These are phyloP conservation scores for Ogataea corticis DNA, from an alignment of 805 yeast species.

Conservation along the genomic window DNA sequence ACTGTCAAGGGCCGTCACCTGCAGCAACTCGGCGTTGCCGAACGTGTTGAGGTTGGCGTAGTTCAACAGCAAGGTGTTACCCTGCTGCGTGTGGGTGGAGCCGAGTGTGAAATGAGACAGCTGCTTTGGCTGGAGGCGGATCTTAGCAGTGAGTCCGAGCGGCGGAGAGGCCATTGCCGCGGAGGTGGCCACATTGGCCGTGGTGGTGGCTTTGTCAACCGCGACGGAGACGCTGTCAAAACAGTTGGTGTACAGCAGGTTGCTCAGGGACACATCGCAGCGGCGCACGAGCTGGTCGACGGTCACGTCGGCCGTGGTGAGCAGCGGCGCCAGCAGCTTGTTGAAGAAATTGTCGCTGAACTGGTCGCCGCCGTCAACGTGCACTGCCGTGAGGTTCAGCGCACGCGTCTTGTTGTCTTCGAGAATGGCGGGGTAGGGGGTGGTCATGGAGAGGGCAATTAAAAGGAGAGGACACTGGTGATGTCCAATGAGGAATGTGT, in stretches of 20 bases:
- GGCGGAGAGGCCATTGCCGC: conserved; percentile 24
- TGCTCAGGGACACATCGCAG: conserved; percentile 21
- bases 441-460: neutral
- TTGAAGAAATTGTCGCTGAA: conserved; percentile 43
- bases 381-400: conserved; percentile 30
- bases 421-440: conserved; percentile 13
- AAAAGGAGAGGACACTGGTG: too few species aligned
- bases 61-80: conserved; percentile 35
- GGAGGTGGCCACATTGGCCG: conserved; percentile 5
- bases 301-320: conserved; percentile 39
- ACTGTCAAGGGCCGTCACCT: conserved; percentile 48
- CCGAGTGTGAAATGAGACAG: conserved; percentile 35
- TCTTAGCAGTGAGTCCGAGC: conserved; percentile 33
- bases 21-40: conserved; percentile 68
- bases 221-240: conserved; percentile 27
- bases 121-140: conserved; percentile 35
- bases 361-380: conserved; percentile 33
- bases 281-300: conserved; percentile 40
- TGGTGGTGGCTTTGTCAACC: conserved; percentile 18
- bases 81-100: conserved; percentile 36
- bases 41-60: conserved; percentile 51
- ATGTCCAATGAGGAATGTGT: too few species aligned
- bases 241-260: conserved; percentile 30
- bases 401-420: conserved; percentile 23
- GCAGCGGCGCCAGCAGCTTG: conserved; percentile 47